Evolutionary conservation across 495 filamentous ascomycete genomes (phyloP), one percentile per base, ranked within the genome.

Genomic region (Penicillium cosmopolitanum): DNA sequence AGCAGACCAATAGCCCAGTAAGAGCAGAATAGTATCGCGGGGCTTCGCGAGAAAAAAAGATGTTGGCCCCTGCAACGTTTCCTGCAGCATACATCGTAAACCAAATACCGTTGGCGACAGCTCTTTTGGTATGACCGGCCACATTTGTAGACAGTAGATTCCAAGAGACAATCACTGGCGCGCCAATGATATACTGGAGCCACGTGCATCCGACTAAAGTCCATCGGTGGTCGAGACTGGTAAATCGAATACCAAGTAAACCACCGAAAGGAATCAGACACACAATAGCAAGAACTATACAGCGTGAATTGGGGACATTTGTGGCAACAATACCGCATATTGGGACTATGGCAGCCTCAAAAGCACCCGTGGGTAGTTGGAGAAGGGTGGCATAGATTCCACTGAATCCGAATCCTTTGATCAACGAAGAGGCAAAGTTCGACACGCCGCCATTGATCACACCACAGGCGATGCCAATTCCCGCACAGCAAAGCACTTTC

Each of bases 121-220:
- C 75, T 51, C 88, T 84, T 66, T 90, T 90, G 9, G 86, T 88
- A 67, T 87, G 88, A 9, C 86, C 86, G 1, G 84, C 84, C 2
- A 89, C 76, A 53, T 89, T 89, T 8, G 78, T 83, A 0, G 76
- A 76, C 13, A 87, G 82, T 3, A 87, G 56, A n/a, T 80, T 81
- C 57, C 86, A 78, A 1, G 82, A 70, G 1, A 83, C 74, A 12
- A 87, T 84, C 35, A 82, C 72, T 0, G 80, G 78, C 2, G 79
- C 72, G 2, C 80, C 80, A 21, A 81, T 35, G 18, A 77, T 66
- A 38, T 72, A 71, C 50, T 80, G 73, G 5, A 85, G 59, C 83
- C 83, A 85, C 23, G 76, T 77, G 62, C 80, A 82, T 44, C 75
- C 82, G 28, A 84, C 78, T 4, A 85, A 72, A 6, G 73, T 76